Evolutionary conservation across 2,329 filamentous ascomycete genomes (phyloP), one percentile per base, ranked within the genome.

Genomic region (Calonectria leucothoes): DNA sequence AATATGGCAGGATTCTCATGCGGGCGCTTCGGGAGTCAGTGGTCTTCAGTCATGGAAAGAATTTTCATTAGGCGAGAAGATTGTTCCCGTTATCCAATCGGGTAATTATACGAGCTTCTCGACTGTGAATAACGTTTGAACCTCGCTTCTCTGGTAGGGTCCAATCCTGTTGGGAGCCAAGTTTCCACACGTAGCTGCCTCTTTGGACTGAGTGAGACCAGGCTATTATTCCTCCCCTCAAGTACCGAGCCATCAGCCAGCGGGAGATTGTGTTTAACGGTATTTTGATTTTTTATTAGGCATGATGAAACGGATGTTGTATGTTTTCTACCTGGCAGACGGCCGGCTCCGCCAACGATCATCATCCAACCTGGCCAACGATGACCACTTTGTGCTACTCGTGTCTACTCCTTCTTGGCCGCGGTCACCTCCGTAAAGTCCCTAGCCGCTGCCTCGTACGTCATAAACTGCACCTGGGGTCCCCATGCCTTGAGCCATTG

Each of bases 401-500:
- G 33, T 37, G 23, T 35, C 45, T 66, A 66, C 48, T 49, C 45
- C 45, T 66, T 23, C 10, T 35, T 52, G 29, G 15, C 31, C 27
- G 25, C 45, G 45, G 45, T 27, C 45, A 33, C 31, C 42, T 66
- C 27, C 23, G 48, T n/a, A 42, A 67, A 67, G 12, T 52, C 65
- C 65, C 49, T 42, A 42, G 65, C 65, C 23, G 49, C 49, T 39
- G 33, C 15, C 35, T 66, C 69, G 52, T 66, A 55, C 39, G 55
- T 29, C 61, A 71, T 25, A 74, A 74, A 74, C 65, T 74, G 69
- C 25, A 74, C 72, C 65, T 71, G 55, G 2, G 64, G 39, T 15
- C 69, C 72, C 69, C 59, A 72, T 48, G n/a, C 61, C 66, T 70
- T 67, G n/a, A 74, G 63, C 73, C 70, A 72, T 27, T 64, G 42